Base-by-base conservation (phyloP, 768 basidiomycete genomes). In the Psilocybe sp. region DNA sequence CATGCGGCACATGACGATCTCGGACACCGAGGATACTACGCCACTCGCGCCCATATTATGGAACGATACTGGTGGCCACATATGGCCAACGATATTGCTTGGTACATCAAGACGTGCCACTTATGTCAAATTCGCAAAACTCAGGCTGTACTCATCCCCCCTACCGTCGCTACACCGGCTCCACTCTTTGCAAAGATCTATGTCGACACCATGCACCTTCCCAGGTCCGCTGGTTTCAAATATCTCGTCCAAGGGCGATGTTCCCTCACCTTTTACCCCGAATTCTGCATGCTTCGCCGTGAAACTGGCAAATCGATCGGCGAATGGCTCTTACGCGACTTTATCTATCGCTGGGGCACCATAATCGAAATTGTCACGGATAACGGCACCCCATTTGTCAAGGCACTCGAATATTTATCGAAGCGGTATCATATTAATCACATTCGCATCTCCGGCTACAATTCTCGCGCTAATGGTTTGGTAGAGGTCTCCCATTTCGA, bases 151-250 rank as follows among this genome's bases (percentile, higher is more conserved):
- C 52, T 58, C 11, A 59, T 65, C 3, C 67, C 60, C 1, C 62
- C 61, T 0, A 53, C 53, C 0, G 59, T 67, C 4, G 46, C 65
- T 4, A 36, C 49, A 1, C 65, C 68, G 2, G 54, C 60, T 0
- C 48, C 59, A 6, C 45, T 71, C 0, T 75, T 72, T 48, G n/a
- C 53, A 10, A 69, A 71, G 32, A 62, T 68, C 0, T 66, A 76
- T 35, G 57, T 72, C 7, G 69, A 78, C 54, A 66, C 69, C 0
- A 76, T 78, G 72, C 57, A 63, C 42, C 66, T 78, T 57, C 73
- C 69, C 0, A 49, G 44, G 0, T 60, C 70, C 0, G 58, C 59
- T 1, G 63, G 71, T 0, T 73, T 52, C 51, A 53, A 52, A 6
- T 70, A 69, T 31, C 51, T 77, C 13, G 52, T 77, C 0, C 73